These are phyloP conservation scores for Monilinia aucupariae DNA, from an alignment of 2,329 filamentous ascomycete genomes.

Conservation along the genomic window DNA sequence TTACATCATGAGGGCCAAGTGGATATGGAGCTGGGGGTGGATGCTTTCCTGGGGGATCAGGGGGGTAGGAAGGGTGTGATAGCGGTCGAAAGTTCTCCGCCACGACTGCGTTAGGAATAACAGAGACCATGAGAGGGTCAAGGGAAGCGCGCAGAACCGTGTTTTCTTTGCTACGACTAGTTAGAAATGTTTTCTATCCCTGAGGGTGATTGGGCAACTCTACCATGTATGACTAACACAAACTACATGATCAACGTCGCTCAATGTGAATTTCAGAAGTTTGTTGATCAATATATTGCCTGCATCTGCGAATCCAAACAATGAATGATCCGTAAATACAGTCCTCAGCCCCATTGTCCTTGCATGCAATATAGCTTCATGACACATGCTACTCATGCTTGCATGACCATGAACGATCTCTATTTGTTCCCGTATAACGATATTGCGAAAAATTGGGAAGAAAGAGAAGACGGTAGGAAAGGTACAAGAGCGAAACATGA, in stretches of 20 bases:
- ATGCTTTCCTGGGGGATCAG: conserved; percentile 35
- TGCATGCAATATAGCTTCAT: conserved; percentile 91
- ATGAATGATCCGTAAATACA: conserved; percentile 93
- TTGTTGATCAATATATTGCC: conserved; percentile 96
- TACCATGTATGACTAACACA: conserved; percentile 98
- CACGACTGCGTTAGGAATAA: conserved; percentile 95
- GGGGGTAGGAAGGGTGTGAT: conserved; percentile 44
- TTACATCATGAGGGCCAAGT: conserved; percentile 75
- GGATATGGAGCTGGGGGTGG: conserved; percentile 51
- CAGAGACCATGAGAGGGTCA: conserved; percentile 94
- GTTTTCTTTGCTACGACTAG: conserved; percentile 75
- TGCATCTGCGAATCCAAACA: conserved; percentile 96
- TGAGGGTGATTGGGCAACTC: conserved; percentile 26
- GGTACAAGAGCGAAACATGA: conserved; percentile 89
- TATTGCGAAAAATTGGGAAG: conserved; percentile 96
- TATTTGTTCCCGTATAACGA: conserved; percentile 87
- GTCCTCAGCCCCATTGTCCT: conserved; percentile 94
- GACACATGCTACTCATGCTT: conserved; percentile 85
- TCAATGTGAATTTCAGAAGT: conserved; percentile 88
- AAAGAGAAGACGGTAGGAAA: conserved; percentile 98
- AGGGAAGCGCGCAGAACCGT: conserved; percentile 90
- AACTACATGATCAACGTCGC: conserved; percentile 96
- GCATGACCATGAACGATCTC: conserved; percentile 98
- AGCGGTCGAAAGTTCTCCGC: conserved; percentile 89
- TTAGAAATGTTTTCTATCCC: conserved; percentile 24